Evolutionary conservation across 1,139 yeast species (phyloP).

Genomic region (Debaryomyces fabryi): DNA sequence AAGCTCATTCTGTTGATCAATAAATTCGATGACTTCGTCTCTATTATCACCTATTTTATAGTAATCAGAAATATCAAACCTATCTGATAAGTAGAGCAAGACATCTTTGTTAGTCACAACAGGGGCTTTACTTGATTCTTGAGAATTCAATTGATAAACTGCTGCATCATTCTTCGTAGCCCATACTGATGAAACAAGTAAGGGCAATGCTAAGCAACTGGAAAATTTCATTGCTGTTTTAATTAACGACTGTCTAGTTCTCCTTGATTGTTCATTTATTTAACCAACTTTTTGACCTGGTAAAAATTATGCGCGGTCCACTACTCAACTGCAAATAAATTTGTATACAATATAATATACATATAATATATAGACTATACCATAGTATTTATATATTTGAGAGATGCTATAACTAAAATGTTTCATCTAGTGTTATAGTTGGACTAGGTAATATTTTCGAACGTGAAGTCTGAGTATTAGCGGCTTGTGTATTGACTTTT

Average conservation of each 20-base stretch:
- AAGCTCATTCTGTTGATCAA: slow-evolving; percentile 24
- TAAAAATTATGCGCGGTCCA: slow-evolving; percentile 7
- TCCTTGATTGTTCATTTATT: slow-evolving; percentile 4
- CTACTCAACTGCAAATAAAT: slow-evolving; percentile 7
- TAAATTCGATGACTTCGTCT: slow-evolving; percentile 28
- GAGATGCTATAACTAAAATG: slow-evolving; percentile 15
- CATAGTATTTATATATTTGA: background rate
- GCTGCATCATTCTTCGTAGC: slow-evolving; percentile 12
- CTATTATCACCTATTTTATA: slow-evolving; percentile 34
- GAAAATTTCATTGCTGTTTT: slow-evolving; percentile 16
- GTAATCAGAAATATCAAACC: slow-evolving; percentile 38
- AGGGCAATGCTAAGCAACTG: slow-evolving; percentile 15
- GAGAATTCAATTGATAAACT: slow-evolving; percentile 24
- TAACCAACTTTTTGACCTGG: slow-evolving; percentile 1
- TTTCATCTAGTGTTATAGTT: slow-evolving; percentile 45
- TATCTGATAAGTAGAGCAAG: slow-evolving; percentile 43
- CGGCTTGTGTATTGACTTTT: slow-evolving; percentile 20
- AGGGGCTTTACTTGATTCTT: slow-evolving; percentile 11
- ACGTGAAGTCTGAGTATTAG: slow-evolving; percentile 2
- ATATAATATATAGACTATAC: background rate
- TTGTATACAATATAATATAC: background rate
- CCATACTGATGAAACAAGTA: slow-evolving; percentile 11
- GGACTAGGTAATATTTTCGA: slow-evolving; percentile 33
- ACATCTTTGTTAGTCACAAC: slow-evolving; percentile 23
- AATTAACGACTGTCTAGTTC: background rate